Percentiles rank a stretch among this genome's conserved stretches.
Evolutionary conservation across 2,329 filamentous ascomycete genomes (phyloP).

Genomic region (Penicillium sp.): DNA sequence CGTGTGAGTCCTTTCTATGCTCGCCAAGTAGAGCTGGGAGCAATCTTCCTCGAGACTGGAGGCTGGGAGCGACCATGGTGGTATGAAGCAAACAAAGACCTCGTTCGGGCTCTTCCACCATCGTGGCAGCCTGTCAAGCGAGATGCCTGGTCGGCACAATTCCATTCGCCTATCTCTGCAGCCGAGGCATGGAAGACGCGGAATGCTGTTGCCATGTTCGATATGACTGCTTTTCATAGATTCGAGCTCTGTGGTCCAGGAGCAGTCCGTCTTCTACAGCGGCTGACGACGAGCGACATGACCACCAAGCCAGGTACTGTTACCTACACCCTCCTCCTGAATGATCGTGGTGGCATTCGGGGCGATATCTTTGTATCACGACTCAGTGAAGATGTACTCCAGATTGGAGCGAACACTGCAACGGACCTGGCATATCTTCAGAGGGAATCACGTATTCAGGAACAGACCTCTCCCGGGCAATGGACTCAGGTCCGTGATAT

Average conservation of each 20-base stretch:
- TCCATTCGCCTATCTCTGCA: slow-evolving; percentile 59
- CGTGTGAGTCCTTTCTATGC: slow-evolving; percentile 59
- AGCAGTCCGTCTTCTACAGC: slow-evolving; percentile 55
- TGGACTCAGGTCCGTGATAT: slow-evolving; percentile 58
- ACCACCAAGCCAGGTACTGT: slow-evolving; percentile 50
- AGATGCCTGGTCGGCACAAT: slow-evolving; percentile 59
- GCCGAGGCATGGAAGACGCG: slow-evolving; percentile 66
- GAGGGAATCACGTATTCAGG: slow-evolving; percentile 54
- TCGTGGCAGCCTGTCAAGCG: slow-evolving; percentile 57
- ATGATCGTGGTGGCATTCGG: slow-evolving; percentile 53
- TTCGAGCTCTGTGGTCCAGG: slow-evolving; percentile 60
- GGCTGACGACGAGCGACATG: slow-evolving; percentile 43
- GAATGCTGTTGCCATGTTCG: slow-evolving; percentile 61
- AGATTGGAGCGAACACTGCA: slow-evolving; percentile 58
- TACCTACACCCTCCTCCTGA: slow-evolving; percentile 58
- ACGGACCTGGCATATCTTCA: slow-evolving; percentile 56
- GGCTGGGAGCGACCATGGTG: slow-evolving; percentile 65
- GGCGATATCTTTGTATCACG: slow-evolving; percentile 60
- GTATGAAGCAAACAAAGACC: slow-evolving; percentile 57
- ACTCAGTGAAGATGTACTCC: slow-evolving; percentile 47
- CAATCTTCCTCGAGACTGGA: slow-evolving; percentile 57
- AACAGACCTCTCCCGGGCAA: slow-evolving; percentile 31
- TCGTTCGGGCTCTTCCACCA: slow-evolving; percentile 53
- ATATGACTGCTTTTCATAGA: slow-evolving; percentile 60
- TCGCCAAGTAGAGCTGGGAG: slow-evolving; percentile 52